phyloP scores from a whole-genome alignment of 2,329 filamentous ascomycete species.

The Aureobasidium subglaciale region DNA sequence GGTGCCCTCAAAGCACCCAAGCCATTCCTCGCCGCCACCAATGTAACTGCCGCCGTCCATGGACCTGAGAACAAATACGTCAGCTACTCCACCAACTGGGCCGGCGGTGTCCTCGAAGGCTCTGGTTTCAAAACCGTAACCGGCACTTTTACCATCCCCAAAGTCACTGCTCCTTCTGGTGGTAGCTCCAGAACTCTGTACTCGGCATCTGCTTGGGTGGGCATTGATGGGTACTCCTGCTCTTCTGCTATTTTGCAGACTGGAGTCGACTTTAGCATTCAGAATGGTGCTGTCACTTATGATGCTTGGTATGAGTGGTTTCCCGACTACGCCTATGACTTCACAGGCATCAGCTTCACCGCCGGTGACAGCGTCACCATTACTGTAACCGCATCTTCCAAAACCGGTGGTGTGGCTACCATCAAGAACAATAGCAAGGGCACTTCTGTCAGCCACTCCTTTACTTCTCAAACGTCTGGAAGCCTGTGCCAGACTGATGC shows the following conservation, averaged over 20 bases:
- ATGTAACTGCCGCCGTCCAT: constrained; percentile 23
- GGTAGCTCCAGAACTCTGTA: constrained; percentile 32
- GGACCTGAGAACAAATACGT: constrained; percentile 36
- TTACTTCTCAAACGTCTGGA: constrained; percentile 35
- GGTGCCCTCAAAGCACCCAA: constrained; percentile 25
- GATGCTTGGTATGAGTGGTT: constrained; percentile 58
- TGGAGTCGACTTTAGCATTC: constrained; percentile 49
- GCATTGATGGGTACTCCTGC: constrained; percentile 56
- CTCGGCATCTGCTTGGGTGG: constrained; percentile 52
- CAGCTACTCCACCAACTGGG: constrained; percentile 52
- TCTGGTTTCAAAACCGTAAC: constrained; percentile 47
- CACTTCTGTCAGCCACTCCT: constrained; percentile 45
- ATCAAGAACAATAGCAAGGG: constrained; percentile 49
- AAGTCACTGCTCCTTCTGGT: constrained; percentile 36
- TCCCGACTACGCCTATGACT: constrained; percentile 50
- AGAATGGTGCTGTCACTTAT: constrained; percentile 38
- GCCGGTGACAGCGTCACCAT: constrained; percentile 41
- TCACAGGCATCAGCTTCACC: constrained; percentile 38
- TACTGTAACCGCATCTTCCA: constrained; percentile 35
- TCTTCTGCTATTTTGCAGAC: constrained; percentile 48
- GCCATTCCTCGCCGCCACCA: constrained; percentile 25
- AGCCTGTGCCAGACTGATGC: constrained; percentile 51
- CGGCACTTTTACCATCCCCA: constrained; percentile 48
- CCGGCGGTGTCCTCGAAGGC: constrained; percentile 49
- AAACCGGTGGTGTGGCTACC: constrained; percentile 35